Conservation (phyloP, 2,329 filamentous ascomycete genomes). For the Fusarium neocosmosporiellum region DNA sequence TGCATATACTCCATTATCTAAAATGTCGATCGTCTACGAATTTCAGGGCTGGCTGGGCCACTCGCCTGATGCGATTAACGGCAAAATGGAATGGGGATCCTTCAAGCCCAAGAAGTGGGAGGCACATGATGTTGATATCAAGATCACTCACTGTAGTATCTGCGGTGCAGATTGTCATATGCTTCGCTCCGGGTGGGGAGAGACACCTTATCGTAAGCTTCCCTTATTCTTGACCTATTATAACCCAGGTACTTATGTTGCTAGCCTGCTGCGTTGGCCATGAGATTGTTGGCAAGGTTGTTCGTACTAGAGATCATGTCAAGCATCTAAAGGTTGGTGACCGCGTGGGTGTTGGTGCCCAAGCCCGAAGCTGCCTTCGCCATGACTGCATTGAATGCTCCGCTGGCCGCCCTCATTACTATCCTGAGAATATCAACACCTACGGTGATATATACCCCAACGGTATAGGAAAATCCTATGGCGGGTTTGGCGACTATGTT, state of each 20-base stretch:
- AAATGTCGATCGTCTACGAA: conserved; percentile 48
- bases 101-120: conserved; percentile 71
- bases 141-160: conserved; percentile 71
- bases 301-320: conserved; percentile 62
- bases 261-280: conserved; percentile 67
- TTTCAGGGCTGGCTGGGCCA: conserved; percentile 63
- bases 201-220: conserved; percentile 49
- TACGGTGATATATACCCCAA: neutral
- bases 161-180: conserved; percentile 70
- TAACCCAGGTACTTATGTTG: conserved; percentile 20
- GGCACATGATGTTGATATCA: conserved; percentile 71
- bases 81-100: conserved; percentile 62
- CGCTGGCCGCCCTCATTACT: neutral
- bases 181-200: conserved; percentile 61
- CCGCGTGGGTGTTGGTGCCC: conserved; percentile 55
- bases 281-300: conserved; percentile 70
- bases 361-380: conserved; percentile 20
- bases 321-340: conserved; percentile 67
- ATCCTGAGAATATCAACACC: neutral
- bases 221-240: neutral
- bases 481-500: neutral
- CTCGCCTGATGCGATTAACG: conserved; percentile 51
- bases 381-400: conserved; percentile 4
- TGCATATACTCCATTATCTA: neutral
- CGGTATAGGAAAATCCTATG: neutral